phyloP scores from a whole-genome alignment of 371 early-diverging fungal species.

The Zychaea mexicana region DNA sequence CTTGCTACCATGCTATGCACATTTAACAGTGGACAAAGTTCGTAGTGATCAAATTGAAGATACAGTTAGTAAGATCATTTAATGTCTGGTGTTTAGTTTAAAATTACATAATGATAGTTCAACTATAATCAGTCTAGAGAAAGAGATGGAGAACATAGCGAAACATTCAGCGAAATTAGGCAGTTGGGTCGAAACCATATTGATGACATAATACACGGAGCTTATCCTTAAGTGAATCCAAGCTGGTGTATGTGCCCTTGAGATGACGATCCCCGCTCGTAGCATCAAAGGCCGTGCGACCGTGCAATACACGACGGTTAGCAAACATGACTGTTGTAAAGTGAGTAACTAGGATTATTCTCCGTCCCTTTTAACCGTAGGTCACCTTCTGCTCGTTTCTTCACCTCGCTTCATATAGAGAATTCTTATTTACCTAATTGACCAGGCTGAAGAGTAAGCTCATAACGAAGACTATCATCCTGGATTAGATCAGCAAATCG shows the following conservation, averaged over 20 bases:
- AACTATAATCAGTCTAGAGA: too few relatives aligned
- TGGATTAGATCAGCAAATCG: slow-evolving; percentile 68
- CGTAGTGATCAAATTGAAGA: too few relatives aligned
- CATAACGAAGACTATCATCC: slow-evolving; percentile 56
- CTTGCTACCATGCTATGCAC: too few relatives aligned
- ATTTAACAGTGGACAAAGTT: too few relatives aligned
- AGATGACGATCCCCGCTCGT: slow-evolving; percentile 74
- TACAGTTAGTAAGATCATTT: too few relatives aligned
- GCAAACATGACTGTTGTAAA: slow-evolving; percentile 66
- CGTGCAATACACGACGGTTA: slow-evolving; percentile 86
- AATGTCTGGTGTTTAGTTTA: too few relatives aligned
- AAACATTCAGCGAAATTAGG: slow-evolving; percentile 4
- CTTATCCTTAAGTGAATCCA: slow-evolving; percentile 82
- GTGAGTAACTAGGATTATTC: neutral
- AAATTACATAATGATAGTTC: too few relatives aligned
- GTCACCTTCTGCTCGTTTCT: too few relatives aligned
- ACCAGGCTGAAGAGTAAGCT: slow-evolving; percentile 73
- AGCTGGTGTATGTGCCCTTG: slow-evolving; percentile 80
- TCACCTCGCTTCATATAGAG: neutral
- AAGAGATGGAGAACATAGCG: neutral
- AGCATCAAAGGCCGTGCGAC: slow-evolving; percentile 77
- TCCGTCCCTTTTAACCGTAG: neutral
- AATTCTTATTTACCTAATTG: slow-evolving; percentile 42
- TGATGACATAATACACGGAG: slow-evolving; percentile 36
- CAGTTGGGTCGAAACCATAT: slow-evolving; percentile 26